phyloP scores from a whole-genome alignment of 169 alveolate genomes.

The Plasmodium yoelii region DNA sequence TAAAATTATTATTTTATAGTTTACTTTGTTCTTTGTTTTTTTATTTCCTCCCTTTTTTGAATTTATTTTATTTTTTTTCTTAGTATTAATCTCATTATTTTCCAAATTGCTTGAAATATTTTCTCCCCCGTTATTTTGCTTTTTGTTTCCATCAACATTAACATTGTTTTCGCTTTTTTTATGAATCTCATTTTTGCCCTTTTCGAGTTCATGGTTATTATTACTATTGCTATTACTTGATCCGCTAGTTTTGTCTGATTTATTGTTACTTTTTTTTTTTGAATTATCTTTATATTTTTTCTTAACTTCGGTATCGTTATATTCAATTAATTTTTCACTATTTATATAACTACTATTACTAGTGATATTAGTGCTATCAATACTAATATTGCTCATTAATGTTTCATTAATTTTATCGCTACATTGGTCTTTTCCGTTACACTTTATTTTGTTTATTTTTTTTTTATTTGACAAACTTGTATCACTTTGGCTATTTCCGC shows the following conservation, averaged over 20 bases:
- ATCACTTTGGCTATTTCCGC: not conserved
- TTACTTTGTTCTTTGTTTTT: not conserved
- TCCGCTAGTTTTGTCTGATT: constrained; percentile 22
- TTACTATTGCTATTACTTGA: not conserved
- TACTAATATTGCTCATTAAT: constrained; percentile 1
- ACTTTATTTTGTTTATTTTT: not conserved
- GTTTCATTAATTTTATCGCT: not conserved
- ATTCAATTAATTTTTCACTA: constrained; percentile 7
- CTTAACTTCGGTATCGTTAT: constrained; percentile 2
- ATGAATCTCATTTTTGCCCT: constrained; percentile 18
- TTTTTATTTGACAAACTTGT: constrained; percentile 12
- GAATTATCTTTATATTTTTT: constrained; percentile 46
- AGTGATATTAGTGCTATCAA: not conserved
- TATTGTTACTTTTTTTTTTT: constrained; percentile 15
- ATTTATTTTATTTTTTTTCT: constrained; percentile 41
- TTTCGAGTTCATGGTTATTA: constrained; percentile 11
- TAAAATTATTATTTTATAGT: not conserved
- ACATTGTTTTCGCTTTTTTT: constrained; percentile 33
- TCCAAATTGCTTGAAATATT: not conserved
- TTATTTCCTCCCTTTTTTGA: constrained; percentile 15
- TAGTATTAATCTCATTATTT: constrained; percentile 11
- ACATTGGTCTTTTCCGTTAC: not conserved
- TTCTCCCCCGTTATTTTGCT: constrained; percentile 14
- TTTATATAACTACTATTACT: constrained; percentile 1
- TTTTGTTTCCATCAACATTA: constrained; percentile 16